These are phyloP conservation scores for Psilocybe cubensis DNA, from an alignment of 768 basidiomycete species.

Conservation along the genomic window DNA sequence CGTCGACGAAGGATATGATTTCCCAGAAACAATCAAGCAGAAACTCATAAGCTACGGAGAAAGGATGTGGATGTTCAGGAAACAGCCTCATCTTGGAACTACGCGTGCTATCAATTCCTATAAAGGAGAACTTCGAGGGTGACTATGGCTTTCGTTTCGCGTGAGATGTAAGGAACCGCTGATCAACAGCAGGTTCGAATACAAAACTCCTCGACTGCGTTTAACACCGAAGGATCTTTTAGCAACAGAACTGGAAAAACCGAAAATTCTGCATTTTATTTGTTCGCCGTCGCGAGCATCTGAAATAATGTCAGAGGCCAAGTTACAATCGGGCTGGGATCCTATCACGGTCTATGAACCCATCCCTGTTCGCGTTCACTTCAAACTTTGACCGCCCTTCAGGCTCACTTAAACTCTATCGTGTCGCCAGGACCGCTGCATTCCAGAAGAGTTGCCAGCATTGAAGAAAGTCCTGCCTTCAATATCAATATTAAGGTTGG, in stretches of 20 bases:
- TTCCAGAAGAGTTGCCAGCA: slow-evolving; percentile 77
- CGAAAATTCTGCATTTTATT: slow-evolving; percentile 76
- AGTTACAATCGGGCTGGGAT: slow-evolving; percentile 64
- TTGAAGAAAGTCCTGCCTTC: slow-evolving; percentile 59
- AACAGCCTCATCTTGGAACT: slow-evolving; percentile 56
- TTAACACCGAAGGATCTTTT: slow-evolving; percentile 72
- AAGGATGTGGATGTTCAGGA: slow-evolving; percentile 80
- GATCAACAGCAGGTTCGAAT: slow-evolving; percentile 62
- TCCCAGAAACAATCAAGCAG: slow-evolving; percentile 59
- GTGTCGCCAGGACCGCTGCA: slow-evolving; percentile 64
- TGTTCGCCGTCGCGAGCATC: slow-evolving; percentile 79
- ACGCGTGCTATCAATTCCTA: slow-evolving; percentile 79
- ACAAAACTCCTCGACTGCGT: slow-evolving; percentile 71
- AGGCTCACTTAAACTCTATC: neutral
- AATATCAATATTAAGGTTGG: slow-evolving; percentile 72
- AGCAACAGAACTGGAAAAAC: slow-evolving; percentile 50
- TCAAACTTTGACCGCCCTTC: neutral
- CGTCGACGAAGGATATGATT: slow-evolving; percentile 80
- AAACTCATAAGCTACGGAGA: slow-evolving; percentile 64
- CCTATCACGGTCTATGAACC: slow-evolving; percentile 83
- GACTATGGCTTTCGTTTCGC: slow-evolving; percentile 13
- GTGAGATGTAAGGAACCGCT: neutral
- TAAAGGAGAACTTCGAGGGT: slow-evolving; percentile 75
- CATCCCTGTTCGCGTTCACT: slow-evolving; percentile 59
- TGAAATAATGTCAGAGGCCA: slow-evolving; percentile 70